Evolutionary conservation across 805 yeast species (phyloP).

Genomic region (Candida silvicultrix): DNA sequence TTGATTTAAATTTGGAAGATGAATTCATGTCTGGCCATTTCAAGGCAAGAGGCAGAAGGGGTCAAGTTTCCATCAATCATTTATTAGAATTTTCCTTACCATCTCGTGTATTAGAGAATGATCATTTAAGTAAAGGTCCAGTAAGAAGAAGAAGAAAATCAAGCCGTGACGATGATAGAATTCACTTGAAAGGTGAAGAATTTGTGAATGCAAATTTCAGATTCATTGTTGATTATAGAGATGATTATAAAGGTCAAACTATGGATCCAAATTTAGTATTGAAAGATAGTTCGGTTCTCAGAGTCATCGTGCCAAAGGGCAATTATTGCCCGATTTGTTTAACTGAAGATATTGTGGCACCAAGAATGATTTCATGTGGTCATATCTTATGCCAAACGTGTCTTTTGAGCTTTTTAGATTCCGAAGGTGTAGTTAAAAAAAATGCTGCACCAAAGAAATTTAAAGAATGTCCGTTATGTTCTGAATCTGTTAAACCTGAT

Average conservation of each 20-base stretch:
- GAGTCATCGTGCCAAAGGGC: slow-evolving; percentile 71
- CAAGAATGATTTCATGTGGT: slow-evolving; percentile 94
- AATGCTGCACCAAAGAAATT: slow-evolving; percentile 39
- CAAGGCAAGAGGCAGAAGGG: slow-evolving; percentile 32
- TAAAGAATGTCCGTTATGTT: slow-evolving; percentile 80
- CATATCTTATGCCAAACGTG: slow-evolving; percentile 87
- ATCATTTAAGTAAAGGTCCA: slow-evolving; percentile 7
- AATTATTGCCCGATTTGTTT: slow-evolving; percentile 91
- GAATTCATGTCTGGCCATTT: slow-evolving; percentile 25
- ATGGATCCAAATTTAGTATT: slow-evolving; percentile 74
- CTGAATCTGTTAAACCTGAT: slow-evolving; percentile 44
- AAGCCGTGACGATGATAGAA: slow-evolving; percentile 26
- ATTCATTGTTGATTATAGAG: slow-evolving; percentile 66
- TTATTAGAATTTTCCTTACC: slow-evolving; percentile 52
- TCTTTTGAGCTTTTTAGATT: slow-evolving; percentile 61
- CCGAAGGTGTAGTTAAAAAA: slow-evolving; percentile 30
- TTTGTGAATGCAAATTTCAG: slow-evolving; percentile 81
- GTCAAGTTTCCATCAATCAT: slow-evolving; percentile 54
- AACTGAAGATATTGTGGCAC: slow-evolving; percentile 78
- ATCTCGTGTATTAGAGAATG: slow-evolving; percentile 24
- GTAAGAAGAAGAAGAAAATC: slow-evolving; percentile 21
- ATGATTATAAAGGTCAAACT: slow-evolving; percentile 49
- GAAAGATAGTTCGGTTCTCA: slow-evolving; percentile 49
- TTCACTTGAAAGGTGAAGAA: slow-evolving; percentile 55
- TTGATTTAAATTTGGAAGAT: slow-evolving; percentile 28